These are phyloP conservation scores for Eucalyptus guilfoylei DNA, from an alignment of 345 rosid genomes.

Conservation along the genomic window DNA sequence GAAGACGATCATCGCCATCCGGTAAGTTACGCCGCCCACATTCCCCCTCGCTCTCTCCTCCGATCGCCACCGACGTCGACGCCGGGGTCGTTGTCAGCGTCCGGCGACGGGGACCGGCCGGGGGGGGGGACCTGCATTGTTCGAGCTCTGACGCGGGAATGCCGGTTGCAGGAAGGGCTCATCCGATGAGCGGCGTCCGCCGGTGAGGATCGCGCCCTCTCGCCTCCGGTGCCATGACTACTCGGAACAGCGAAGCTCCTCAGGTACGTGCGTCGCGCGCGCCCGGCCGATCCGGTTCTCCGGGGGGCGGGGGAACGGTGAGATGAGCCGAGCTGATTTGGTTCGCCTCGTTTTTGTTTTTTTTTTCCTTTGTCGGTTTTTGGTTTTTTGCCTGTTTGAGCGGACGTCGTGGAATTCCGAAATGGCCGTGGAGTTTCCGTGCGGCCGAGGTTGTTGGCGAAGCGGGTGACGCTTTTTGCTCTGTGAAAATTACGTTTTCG, in stretches of 20 bases:
- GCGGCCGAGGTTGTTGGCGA: not conserved
- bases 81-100: not conserved
- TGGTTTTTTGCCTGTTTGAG: not conserved
- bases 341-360: not conserved
- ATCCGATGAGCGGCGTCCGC: not conserved
- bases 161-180: not conserved
- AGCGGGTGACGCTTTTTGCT: not conserved
- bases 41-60: not conserved
- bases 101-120: not conserved
- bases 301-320: not conserved
- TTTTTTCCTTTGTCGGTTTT: not conserved
- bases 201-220: not conserved
- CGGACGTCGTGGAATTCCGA: not conserved
- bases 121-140: not conserved
- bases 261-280: slow-evolving; percentile 6
- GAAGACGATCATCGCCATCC: not conserved
- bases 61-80: not conserved
- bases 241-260: slow-evolving; percentile 29
- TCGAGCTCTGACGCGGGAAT: not conserved
- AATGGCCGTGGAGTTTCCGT: not conserved
- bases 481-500: not conserved
- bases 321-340: not conserved
- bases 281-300: not conserved
- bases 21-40: not conserved
- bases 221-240: slow-evolving; percentile 19